Evolutionary conservation across 108 stramenopile species (phyloP), one percentile per base, ranked within the genome.

Genomic region (Fistulifera pelliculosa): DNA sequence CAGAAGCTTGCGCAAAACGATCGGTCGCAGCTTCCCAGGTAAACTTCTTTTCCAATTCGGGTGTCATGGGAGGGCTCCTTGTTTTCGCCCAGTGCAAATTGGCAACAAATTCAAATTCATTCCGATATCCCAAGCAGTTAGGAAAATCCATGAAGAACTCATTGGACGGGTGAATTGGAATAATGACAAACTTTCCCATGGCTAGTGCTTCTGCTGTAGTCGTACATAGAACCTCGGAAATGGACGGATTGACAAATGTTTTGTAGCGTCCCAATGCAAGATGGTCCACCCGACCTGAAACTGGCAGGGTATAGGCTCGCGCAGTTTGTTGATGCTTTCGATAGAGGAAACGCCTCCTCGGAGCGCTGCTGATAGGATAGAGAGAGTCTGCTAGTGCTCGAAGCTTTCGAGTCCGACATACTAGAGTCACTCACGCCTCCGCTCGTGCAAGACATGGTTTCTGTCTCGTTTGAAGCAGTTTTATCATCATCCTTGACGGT

Each of bases 1-100:
- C 35, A 1, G 78, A 68, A 15, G 88, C 70, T 13, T 76, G 61
- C 41, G 75, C 77, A 19, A 96, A 60, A 0, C 96, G 85, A 14
- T 87, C 80, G n/a, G 86, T 95, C 1, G 96, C 96, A 45, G 91
- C 96, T 63, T 91, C 87, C 96, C 96, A 97, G 0, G 91, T 83
- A 28, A 97, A 68, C 22, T 62, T 61, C 23, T 66, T 51, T 15
- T 66, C 57, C 21, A 81, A 71, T 44, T 80, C 80, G 38, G 66
- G 67, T 11, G 87, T 75, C 44, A 97, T 56, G 21, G 89, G 87
- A 27, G 14, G 96, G 96, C 19, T 76, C 68, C 60, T 87, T 76
- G 3, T 58, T 60, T 41, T 88, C 1, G 93, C 87, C 54, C 58
- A 87, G 47, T 70, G 48, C 1, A 89, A 38, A 27, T 79, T 80